Base-by-base conservation (phyloP, 1,139 yeast species). In the Pichia terricola region DNA sequence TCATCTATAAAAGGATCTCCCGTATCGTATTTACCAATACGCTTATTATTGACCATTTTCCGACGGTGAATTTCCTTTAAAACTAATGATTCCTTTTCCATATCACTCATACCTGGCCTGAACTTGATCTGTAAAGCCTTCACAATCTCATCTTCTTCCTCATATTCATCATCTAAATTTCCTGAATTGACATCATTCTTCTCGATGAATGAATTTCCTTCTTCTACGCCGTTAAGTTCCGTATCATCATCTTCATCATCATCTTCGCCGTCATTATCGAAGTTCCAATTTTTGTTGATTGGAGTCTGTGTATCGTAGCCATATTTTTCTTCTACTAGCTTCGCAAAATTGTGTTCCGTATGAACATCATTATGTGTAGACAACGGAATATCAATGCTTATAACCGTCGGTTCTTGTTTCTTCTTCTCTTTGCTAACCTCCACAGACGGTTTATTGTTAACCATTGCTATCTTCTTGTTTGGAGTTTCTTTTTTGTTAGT, bases 1-100 rank as follows among this genome's bases (percentile, higher is more conserved):
- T 94, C 98, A 65, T 94, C 99, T 49, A 94, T 91, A 58, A 94
- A 94, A 2, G 98, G 98, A 64, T 94, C 99, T 50, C 85, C 81
- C 44, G 77, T 71, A 60, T 94, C 98, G 62, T 94, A 94, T 58
- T 87, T 88, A 7, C 96, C 96, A 41, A 81, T 83, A 62, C 77
- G 74, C 49, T 88, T 71, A 58, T 79, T 81, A 65, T 73, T 73
- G 49, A 65, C 69, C 40, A 77, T 56, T 67, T 84, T 64, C 64
- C 73, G 7, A 69, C 73, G 37, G 61, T 70, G 54, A 60, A 70
- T 50, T 61, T 67, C 60, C 59, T 64, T 52, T 31, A 60, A 43
- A 30, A 60, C 53, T 47, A 57, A 44, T 26, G 52, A 52, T 43
- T 54, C 62, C 44, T 53, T 59, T 44, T 56, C 60, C 35, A 52